phyloP scores from a whole-genome alignment of 1,284 basidiomycete species.

The Ceratobasidium sp. region DNA sequence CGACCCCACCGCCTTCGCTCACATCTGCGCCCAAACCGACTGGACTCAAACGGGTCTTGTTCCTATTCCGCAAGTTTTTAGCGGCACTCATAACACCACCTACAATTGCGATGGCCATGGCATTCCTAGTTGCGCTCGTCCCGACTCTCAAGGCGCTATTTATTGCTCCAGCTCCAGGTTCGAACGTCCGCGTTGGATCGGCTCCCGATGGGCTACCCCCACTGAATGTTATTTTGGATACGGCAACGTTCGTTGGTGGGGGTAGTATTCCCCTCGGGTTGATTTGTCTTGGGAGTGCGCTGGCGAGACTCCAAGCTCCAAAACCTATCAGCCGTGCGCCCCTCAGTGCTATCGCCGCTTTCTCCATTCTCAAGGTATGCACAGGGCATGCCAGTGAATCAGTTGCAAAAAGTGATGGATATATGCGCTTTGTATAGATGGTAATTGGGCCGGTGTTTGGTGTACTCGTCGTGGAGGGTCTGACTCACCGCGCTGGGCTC shows the following conservation, averaged over 20 bases:
- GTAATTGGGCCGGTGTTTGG: constrained; percentile 78
- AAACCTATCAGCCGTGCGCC: constrained; percentile 66
- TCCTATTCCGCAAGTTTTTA: constrained; percentile 56
- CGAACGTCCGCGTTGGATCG: constrained; percentile 63
- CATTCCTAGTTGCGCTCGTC: constrained; percentile 76
- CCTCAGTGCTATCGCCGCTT: constrained; percentile 70
- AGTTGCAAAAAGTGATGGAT: neutral
- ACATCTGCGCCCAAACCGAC: constrained; percentile 39
- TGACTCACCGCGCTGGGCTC: constrained; percentile 63
- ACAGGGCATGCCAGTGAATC: neutral
- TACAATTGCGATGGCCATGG: constrained; percentile 72
- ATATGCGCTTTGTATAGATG: constrained; percentile 60
- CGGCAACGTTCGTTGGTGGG: constrained; percentile 75
- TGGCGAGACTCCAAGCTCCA: constrained; percentile 75
- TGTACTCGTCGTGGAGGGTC: constrained; percentile 69
- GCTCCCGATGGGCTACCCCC: constrained; percentile 84
- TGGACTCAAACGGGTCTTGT: constrained; percentile 8
- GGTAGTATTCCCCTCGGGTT: constrained; percentile 81
- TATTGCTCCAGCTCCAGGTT: constrained; percentile 58
- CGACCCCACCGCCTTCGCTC: constrained; percentile 24
- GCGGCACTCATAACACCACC: constrained; percentile 66
- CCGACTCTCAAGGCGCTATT: constrained; percentile 80
- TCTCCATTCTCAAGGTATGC: constrained; percentile 68
- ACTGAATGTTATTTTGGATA: constrained; percentile 76
- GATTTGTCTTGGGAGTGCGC: constrained; percentile 78